These are phyloP conservation scores for Marasmius oreades DNA, from an alignment of 1,284 basidiomycete genomes.

Conservation along the genomic window DNA sequence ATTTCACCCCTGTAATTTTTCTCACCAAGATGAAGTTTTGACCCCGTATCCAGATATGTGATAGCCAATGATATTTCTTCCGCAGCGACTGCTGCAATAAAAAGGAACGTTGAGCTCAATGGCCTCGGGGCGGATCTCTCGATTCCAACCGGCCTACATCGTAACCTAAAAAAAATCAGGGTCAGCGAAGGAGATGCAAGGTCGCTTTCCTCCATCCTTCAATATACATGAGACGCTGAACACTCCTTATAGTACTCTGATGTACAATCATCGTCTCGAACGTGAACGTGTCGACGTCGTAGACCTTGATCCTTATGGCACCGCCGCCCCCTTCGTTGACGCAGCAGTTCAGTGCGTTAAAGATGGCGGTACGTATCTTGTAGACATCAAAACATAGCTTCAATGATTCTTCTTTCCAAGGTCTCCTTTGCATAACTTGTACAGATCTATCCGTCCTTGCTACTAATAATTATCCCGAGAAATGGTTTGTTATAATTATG, in stretches of 20 bases:
- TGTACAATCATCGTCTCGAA: slow-evolving; percentile 86
- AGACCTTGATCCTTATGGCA: slow-evolving; percentile 97
- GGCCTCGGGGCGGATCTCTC: slow-evolving; percentile 52
- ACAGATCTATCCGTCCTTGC: slow-evolving; percentile 95
- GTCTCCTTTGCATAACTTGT: slow-evolving; percentile 93
- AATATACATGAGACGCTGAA: neutral
- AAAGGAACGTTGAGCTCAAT: slow-evolving; percentile 87
- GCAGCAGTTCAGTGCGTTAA: slow-evolving; percentile 90
- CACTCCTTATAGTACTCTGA: slow-evolving; percentile 59
- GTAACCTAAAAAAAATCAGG: slow-evolving; percentile 55
- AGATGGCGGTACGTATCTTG: slow-evolving; percentile 68
- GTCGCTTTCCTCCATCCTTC: slow-evolving; percentile 38
- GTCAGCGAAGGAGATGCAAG: slow-evolving; percentile 94
- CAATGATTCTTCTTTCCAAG: slow-evolving; percentile 35
- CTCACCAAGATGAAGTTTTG: neutral
- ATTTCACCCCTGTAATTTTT: neutral
- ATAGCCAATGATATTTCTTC: slow-evolving; percentile 93
- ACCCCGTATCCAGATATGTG: slow-evolving; percentile 57
- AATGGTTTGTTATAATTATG: slow-evolving; percentile 59
- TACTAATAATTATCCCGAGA: slow-evolving; percentile 94
- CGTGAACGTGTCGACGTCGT: slow-evolving; percentile 85
- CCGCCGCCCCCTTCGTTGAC: slow-evolving; percentile 95
- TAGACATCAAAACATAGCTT: neutral
- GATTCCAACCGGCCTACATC: slow-evolving; percentile 15
- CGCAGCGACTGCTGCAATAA: slow-evolving; percentile 85